A percentile compares a stretch with the other conserved stretches of the same genome.
These are phyloP conservation scores for Xylaria bambusicola DNA, from an alignment of 495 filamentous ascomycete genomes.

Conservation along the genomic window DNA sequence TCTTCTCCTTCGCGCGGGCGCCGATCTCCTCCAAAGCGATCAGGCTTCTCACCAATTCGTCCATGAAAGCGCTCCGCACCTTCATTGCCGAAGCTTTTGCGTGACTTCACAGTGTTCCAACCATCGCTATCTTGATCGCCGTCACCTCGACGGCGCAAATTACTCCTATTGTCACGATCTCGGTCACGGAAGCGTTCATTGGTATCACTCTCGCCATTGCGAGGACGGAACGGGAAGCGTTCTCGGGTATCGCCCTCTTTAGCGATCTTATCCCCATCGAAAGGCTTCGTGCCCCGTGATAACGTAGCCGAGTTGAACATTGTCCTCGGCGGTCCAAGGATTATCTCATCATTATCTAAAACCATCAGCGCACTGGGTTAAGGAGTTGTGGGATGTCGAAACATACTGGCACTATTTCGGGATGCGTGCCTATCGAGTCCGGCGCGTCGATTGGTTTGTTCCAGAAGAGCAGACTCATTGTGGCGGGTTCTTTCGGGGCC, in stretches of 20 bases:
- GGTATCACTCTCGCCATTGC: constrained; percentile 68
- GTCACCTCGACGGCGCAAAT: constrained; percentile 52
- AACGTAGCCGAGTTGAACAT: constrained; percentile 81
- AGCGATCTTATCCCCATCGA: constrained; percentile 50
- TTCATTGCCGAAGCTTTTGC: constrained; percentile 65
- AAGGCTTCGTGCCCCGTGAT: constrained; percentile 55
- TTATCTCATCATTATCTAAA: constrained; percentile 72
- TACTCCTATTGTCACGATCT: constrained; percentile 50
- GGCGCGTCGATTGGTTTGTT: constrained; percentile 58
- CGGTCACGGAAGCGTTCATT: constrained; percentile 36
- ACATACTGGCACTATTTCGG: constrained; percentile 56
- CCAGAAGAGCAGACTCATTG: constrained; percentile 43
- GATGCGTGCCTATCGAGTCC: constrained; percentile 62
- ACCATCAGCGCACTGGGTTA: constrained; percentile 21
- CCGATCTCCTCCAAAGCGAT: constrained; percentile 44
- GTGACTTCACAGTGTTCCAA: constrained; percentile 62
- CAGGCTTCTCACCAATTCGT: constrained; percentile 51
- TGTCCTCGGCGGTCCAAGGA: constrained; percentile 85
- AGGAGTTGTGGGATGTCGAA: constrained; percentile 7
- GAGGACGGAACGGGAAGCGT: constrained; percentile 66
- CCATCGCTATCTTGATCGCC: constrained; percentile 59
- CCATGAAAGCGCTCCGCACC: constrained; percentile 64
- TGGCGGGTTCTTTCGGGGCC: constrained; percentile 45
- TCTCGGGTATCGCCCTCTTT: constrained; percentile 58
- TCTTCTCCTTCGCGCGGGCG: constrained; percentile 48